These are phyloP conservation scores for Forsythia viridissima DNA, from an alignment of 257 asterid genomes.

Conservation along the genomic window DNA sequence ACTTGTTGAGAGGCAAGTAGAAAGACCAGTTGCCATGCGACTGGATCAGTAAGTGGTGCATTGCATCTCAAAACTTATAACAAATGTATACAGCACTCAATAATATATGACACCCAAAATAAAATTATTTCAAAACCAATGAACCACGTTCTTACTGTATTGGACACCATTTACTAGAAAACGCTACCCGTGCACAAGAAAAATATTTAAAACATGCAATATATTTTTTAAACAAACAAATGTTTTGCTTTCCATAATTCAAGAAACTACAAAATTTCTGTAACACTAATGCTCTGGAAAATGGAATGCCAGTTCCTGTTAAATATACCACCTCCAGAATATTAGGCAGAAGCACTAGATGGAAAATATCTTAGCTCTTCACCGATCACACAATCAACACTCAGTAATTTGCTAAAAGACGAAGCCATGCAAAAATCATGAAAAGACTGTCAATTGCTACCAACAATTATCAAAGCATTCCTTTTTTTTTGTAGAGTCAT, in stretches of 20 bases:
- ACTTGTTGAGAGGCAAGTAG: not conserved
- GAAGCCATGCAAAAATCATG: constrained; percentile 8
- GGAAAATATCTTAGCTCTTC: not conserved
- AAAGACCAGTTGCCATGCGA: not conserved
- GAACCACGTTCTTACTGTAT: constrained; percentile 3
- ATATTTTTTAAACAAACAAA: not conserved
- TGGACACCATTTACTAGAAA: not conserved
- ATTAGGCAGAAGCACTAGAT: constrained; percentile 5
- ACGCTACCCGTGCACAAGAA: not conserved
- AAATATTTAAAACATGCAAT: constrained; percentile 6
- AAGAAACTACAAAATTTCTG: not conserved
- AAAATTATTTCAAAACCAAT: constrained; percentile 9
- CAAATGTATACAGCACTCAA: not conserved
- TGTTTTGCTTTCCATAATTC: not conserved
- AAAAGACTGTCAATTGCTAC: not conserved
- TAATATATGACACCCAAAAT: not conserved
- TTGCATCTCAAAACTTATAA: not conserved
- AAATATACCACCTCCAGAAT: constrained; percentile 15
- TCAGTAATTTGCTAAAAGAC: constrained; percentile 6
- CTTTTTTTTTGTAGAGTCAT: not conserved
- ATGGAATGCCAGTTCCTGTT: constrained; percentile 9
- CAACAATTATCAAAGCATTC: constrained; percentile 11
- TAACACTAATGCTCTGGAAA: not conserved
- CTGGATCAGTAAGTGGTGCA: not conserved
- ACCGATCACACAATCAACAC: constrained; percentile 14